Conservation (phyloP, 495 filamentous ascomycete genomes). For the Haplographium delicatum region DNA sequence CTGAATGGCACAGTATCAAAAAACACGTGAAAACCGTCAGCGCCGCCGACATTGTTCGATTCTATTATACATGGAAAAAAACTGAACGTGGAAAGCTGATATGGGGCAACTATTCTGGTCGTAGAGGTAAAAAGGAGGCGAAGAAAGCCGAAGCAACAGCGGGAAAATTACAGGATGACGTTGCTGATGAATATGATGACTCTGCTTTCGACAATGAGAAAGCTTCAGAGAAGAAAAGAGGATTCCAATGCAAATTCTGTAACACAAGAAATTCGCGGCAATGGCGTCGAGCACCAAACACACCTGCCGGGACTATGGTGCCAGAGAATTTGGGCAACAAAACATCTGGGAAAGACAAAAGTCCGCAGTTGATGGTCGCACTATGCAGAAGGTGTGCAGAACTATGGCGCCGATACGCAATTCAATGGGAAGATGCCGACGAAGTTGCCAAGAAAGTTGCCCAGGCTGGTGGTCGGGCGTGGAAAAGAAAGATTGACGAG, state of each 20-base stretch:
- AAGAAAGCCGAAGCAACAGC: conserved; percentile 58
- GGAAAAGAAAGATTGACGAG: conserved; percentile 85
- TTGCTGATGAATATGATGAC: conserved; percentile 90
- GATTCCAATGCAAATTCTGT: conserved; percentile 96
- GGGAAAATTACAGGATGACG: conserved; percentile 71
- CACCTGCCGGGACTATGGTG: conserved; percentile 63
- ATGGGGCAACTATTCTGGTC: conserved; percentile 81
- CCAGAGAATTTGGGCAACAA: conserved; percentile 61
- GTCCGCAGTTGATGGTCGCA: conserved; percentile 68
- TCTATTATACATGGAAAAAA: conserved; percentile 99
- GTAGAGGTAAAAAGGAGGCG: conserved; percentile 84
- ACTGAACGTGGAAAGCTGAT: conserved; percentile 76
- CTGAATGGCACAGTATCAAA: conserved; percentile 77
- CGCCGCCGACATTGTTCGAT: conserved; percentile 75
- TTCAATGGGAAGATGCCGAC: conserved; percentile 94
- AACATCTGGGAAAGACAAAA: conserved; percentile 64
- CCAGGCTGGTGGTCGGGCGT: conserved; percentile 73
- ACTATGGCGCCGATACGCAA: conserved; percentile 89
- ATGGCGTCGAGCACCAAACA: conserved; percentile 85
- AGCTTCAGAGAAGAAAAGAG: conserved; percentile 67
- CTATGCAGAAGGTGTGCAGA: conserved; percentile 86
- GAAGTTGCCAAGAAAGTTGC: conserved; percentile 88
- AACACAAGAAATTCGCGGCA: conserved; percentile 70
- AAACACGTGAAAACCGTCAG: conserved; percentile 79
- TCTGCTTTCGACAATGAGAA: conserved; percentile 94